A percentile compares a stretch with the other conserved stretches of the same genome.
These are phyloP conservation scores for Pythium angustatum DNA, from an alignment of 352 stramenopile genomes.

Conservation along the genomic window DNA sequence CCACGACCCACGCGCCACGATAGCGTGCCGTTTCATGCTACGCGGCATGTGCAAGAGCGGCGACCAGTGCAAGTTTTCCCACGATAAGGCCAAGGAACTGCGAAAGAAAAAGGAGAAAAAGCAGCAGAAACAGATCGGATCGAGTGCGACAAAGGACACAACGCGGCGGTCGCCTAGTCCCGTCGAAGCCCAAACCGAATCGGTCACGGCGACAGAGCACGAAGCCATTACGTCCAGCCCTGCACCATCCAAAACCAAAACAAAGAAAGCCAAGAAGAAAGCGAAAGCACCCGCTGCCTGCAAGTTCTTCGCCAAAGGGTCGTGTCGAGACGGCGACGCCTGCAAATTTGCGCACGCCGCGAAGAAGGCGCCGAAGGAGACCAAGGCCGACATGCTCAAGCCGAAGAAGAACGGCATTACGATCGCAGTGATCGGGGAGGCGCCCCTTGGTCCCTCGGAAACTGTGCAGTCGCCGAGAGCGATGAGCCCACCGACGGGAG, in stretches of 20 bases:
- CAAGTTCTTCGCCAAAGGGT: slow-evolving; percentile 55
- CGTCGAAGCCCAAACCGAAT: background rate
- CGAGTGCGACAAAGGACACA: slow-evolving; percentile 3
- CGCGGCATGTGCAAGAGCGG: slow-evolving; percentile 57
- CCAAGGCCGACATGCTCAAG: background rate
- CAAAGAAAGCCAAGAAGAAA: slow-evolving; percentile 10
- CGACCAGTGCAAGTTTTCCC: slow-evolving; percentile 51
- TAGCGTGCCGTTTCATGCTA: slow-evolving; percentile 52
- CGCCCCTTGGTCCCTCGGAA: background rate
- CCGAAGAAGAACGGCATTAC: slow-evolving; percentile 16
- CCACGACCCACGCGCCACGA: slow-evolving; percentile 19
- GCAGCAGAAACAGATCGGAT: slow-evolving; percentile 6
- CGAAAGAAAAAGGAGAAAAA: slow-evolving; percentile 27
- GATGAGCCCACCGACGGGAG: background rate
- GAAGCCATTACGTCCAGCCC: no score
- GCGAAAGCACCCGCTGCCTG: slow-evolving; percentile 26
- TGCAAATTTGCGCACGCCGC: slow-evolving; percentile 54
- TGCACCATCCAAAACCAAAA: background rate
- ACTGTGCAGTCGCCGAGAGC: background rate
- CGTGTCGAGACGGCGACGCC: slow-evolving; percentile 51
- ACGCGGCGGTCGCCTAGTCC: slow-evolving; percentile 6
- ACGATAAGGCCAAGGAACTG: slow-evolving; percentile 33
- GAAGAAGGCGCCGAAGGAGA: background rate
- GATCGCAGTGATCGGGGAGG: slow-evolving; percentile 21
- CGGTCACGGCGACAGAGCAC: background rate